Evolutionary conservation across 1,284 basidiomycete species (phyloP), one percentile per base, ranked within the genome.

Genomic region (Irpex sp.): DNA sequence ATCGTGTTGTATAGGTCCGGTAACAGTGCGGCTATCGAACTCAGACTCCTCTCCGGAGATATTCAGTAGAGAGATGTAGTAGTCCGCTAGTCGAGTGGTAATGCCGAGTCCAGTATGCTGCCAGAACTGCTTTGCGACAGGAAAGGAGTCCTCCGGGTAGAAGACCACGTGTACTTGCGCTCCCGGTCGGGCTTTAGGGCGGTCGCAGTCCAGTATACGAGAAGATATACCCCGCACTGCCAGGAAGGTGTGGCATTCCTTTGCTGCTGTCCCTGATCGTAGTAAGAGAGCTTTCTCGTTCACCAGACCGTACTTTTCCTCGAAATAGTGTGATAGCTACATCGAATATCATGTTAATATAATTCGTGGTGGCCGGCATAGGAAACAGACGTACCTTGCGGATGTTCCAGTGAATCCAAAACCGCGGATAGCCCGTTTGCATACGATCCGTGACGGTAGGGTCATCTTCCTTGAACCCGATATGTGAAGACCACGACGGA

Each of bases 371-470:
- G 15, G 19, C 15, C 5, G 13, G n/a, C 21, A 33, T 55, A 21
- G 9, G 46, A 26, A 17, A 15, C 9, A 47, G 9, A 17, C 17
- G 43, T 70, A 94, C 95, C 81, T 94, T 93, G 72, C 89, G 87
- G 43, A 98, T 95, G 66, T 84, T 90, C 33, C 87, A 79, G 75
- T 98, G 94, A 61, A 99, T 92, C 75, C 97, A 98, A 79, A 99
- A 99, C 56, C 97, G 82, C 0, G 97, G 97, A 73, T 99, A 99
- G n/a, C 97, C 97, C 3, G 89, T 88, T 61, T 92, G 84, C 95
- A 98, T 96, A 15, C 79, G 81, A 61, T 93, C 84, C 2, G 91
- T 74, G 5, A 99, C 89, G 46, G 94, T 83, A 69, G 89, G 86
- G 17, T 92, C 88, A 13, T 95, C 95, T 70, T 95, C 92, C 75